Conservation (phyloP, 106 monocot genomes). For the Hemerocallis citrina region DNA sequence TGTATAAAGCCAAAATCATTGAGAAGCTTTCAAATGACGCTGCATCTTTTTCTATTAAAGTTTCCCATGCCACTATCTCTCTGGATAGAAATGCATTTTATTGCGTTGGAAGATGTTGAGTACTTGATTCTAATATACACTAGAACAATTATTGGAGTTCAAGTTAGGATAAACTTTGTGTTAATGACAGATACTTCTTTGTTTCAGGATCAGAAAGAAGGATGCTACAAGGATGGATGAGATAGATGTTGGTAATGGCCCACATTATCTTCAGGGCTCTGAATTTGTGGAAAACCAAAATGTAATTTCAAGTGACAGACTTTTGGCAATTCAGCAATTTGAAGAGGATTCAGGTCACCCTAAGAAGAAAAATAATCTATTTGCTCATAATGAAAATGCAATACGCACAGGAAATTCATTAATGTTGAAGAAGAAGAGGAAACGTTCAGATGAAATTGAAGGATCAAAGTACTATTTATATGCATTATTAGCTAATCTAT, state of each 20-base stretch:
- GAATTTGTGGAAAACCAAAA: slow-evolving; percentile 16
- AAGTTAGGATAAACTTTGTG: background rate
- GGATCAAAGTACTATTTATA: slow-evolving; percentile 26
- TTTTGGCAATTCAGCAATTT: slow-evolving; percentile 21
- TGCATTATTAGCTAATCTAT: too few species aligned
- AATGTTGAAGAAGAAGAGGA: slow-evolving; percentile 26
- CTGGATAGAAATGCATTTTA: too few species aligned
- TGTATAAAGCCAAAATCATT: too few species aligned
- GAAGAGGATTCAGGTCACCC: slow-evolving; percentile 9
- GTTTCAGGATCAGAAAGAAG: slow-evolving; percentile 35
- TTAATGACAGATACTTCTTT: background rate
- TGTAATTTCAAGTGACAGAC: background rate
- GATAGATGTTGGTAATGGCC: slow-evolving; percentile 12
- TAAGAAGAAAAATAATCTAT: slow-evolving; percentile 5
- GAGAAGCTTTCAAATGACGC: too few species aligned
- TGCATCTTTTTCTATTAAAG: too few species aligned
- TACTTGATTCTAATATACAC: too few species aligned
- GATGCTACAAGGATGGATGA: slow-evolving; percentile 1
- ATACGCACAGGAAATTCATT: background rate
- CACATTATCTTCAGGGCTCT: slow-evolving; percentile 7
- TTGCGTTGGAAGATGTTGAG: too few species aligned
- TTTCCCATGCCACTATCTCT: too few species aligned
- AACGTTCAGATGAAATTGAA: slow-evolving; percentile 15
- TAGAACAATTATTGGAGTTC: too few species aligned
- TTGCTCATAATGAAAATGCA: slow-evolving; percentile 8